Base-by-base conservation (phyloP, 2,329 filamentous ascomycete species). In the Fusarium chuoi region DNA sequence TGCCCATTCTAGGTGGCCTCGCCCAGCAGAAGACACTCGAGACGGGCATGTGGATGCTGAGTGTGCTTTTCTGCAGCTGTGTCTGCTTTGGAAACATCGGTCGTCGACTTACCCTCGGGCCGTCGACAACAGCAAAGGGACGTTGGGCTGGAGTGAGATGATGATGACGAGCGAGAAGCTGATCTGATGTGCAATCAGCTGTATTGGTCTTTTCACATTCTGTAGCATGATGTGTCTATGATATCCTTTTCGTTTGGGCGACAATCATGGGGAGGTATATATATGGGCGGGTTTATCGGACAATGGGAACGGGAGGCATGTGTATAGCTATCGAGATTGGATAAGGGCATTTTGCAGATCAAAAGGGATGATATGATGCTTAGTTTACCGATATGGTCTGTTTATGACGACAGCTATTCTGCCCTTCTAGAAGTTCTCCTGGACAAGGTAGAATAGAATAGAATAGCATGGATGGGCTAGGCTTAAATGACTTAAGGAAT, bases 61-160 rank as follows among this genome's bases (percentile, higher is more conserved):
- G 94, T 79, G 95, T 98, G 33, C 84, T 99, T 57, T 99, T 98
- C 81, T 98, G 96, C 83, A 97, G 94, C 79, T 95, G 94, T 76
- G 90, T 98, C 15, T 98, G 95, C 83, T 98, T 99, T 86, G 96
- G 96, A 17, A 98, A 98, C 80, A 94, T 99, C 79, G 96, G 96
- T 18, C 88, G 96, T 71, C 88, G 94, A 70, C 83, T 98, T 73
- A 91, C 92, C n/a, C 83, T 90, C 72, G 87, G 84, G 28, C 80
- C 78, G 63, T 81, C 82, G n/a, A 81, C 82, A 4, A 81, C 78
- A 3, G 81, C 78, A n/a, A 84, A 82, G 65, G 85, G 85, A 6
- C 79, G 87, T 46, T 87, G 85, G 86, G 85, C 81, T 39, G 84
- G 83, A n/a, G 76, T 85, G 54, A 81, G 83, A 74, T 84, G 60